A percentile compares a stretch with the other conserved stretches of the same genome.
Conservation (phyloP, 371 early-diverging fungal genomes). For the Syncephalastrum monosporum region DNA sequence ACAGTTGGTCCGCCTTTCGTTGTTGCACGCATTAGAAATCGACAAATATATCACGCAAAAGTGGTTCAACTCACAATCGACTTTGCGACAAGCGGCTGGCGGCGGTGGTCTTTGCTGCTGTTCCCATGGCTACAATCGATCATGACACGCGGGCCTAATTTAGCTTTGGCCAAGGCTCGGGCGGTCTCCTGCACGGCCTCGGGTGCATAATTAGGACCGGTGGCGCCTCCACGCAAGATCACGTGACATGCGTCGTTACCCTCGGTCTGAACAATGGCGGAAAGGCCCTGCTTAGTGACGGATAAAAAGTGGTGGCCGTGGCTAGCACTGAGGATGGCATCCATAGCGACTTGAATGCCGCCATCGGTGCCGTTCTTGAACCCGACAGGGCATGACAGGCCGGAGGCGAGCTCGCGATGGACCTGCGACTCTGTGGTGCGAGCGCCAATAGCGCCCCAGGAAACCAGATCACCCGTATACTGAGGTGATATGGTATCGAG, state of each 20-base stretch:
- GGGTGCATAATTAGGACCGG: constrained; percentile 85
- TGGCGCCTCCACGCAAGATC: constrained; percentile 84
- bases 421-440: constrained; percentile 91
- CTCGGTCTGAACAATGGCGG: constrained; percentile 86
- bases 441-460: constrained; percentile 76
- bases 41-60: neutral
- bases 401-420: constrained; percentile 85
- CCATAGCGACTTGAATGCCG: constrained; percentile 78
- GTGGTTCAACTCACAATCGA: constrained; percentile 42
- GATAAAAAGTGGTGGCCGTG: constrained; percentile 89
- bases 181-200: constrained; percentile 57
- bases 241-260: constrained; percentile 76
- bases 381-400: constrained; percentile 88
- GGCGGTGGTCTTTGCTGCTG: constrained; percentile 68
- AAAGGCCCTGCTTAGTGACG: constrained; percentile 91
- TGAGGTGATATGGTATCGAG: constrained; percentile 58
- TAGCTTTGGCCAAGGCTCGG: constrained; percentile 59
- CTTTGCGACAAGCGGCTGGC: constrained; percentile 78
- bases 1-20: constrained; percentile 34
- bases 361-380: constrained; percentile 94
- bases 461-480: too few species aligned
- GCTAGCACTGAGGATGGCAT: constrained; percentile 84
- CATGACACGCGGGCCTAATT: constrained; percentile 73
- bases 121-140: constrained; percentile 94
- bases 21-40: too few species aligned